Evolutionary conservation across 306 rosid species (phyloP), one percentile per base, ranked within the genome.

Genomic region (Lathyrus tuberosus): DNA sequence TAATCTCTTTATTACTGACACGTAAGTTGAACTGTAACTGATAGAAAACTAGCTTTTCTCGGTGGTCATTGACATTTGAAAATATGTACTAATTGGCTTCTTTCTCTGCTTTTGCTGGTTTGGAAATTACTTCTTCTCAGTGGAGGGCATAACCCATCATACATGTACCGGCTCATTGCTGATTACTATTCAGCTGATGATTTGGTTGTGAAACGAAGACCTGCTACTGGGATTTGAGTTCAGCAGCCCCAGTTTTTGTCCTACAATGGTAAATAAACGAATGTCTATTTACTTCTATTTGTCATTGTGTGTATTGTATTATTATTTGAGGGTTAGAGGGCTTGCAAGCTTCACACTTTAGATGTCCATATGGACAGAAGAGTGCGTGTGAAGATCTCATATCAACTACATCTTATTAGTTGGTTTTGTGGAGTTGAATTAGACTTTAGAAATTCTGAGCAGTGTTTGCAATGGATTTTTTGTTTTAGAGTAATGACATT

Each of bases 151-250:
- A 94, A 89, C 76, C 85, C 99, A 28, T 91, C 99, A 48, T 94
- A 94, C 76, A 80, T 94, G 99, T 91, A 94, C 80, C 89, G 96
- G 80, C 99, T 94, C 26, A 91, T 94, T 8, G 92, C 97, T 18
- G 99, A 94, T 69, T 94, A 91, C 76, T 94, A 94, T 83, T 86
- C 97, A 51, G 95, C 99, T 63, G 92, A 87, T 83, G 99, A 94
- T 86, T 86, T 94, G 80, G 97, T 87, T 71, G 86, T 94, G 67
- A 84, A 88, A 77, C 74, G 74, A 65, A 87, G 88, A 78, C 78
- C 87, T 58, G 37, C 75, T 42, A 69, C 79, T 12, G 89, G 90
- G 53, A 80, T 67, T 76, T 88, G 86, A 90, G 67, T 67, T 76
- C 70, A 72, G 62, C 79, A 64, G 60, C 78, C 47, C 17, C 60